A percentile compares a stretch with the other conserved stretches of the same genome.
These are phyloP conservation scores for Puccinia horiana DNA, from an alignment of 1,284 basidiomycete genomes.

Conservation along the genomic window DNA sequence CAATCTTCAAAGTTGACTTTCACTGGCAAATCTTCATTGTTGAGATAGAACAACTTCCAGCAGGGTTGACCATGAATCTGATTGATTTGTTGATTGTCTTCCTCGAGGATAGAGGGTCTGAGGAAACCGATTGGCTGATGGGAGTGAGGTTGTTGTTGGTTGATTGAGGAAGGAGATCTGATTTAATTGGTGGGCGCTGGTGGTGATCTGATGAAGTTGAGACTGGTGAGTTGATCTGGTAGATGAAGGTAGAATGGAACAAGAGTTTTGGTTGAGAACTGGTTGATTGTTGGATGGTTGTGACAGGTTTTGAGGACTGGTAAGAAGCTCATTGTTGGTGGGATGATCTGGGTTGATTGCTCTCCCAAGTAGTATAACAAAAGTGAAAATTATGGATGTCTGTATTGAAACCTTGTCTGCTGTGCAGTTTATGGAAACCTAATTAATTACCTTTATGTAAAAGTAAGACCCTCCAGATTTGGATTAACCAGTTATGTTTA, in stretches of 20 bases:
- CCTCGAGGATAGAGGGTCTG: conserved; percentile 32
- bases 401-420: neutral
- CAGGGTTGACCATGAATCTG: conserved; percentile 9
- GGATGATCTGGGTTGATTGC: neutral
- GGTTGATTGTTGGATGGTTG: conserved; percentile 2
- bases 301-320: neutral
- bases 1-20: conserved; percentile 64
- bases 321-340: neutral
- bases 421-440: neutral
- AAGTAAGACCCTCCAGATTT: no score
- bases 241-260: conserved; percentile 36
- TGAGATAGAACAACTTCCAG: conserved; percentile 41
- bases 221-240: neutral
- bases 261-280: neutral
- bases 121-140: conserved; percentile 38
- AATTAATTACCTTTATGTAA: no score
- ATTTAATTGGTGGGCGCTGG: neutral
- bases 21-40: neutral
- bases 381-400: neutral
- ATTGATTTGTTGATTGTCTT: conserved; percentile 40
- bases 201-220: neutral
- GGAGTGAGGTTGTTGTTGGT: neutral
- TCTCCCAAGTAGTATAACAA: neutral
- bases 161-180: neutral
- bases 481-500: no score